Conservation (phyloP, 1,284 basidiomycete genomes). For the Leccinum subrobustum region DNA sequence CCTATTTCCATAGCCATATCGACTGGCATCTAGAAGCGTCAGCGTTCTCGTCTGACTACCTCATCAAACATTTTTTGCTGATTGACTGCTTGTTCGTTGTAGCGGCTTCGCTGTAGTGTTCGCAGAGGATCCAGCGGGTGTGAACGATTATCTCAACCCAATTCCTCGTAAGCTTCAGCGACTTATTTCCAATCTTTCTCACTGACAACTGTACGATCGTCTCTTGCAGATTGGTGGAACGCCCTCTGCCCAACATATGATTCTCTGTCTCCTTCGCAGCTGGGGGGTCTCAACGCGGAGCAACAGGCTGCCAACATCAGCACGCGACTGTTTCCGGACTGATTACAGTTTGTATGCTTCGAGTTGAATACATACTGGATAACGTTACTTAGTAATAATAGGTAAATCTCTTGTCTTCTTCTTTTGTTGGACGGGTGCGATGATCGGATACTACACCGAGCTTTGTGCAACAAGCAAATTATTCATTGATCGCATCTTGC, state of each 20-base stretch:
- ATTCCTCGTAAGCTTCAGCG: constrained; percentile 14
- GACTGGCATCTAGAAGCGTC: constrained; percentile 46
- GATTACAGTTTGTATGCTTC: neutral
- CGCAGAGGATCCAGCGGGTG: constrained; percentile 34
- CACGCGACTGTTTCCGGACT: neutral
- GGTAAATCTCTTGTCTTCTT: neutral
- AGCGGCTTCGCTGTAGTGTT: constrained; percentile 41
- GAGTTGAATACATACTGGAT: neutral
- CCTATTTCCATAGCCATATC: constrained; percentile 35
- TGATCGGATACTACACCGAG: neutral
- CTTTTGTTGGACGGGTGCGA: neutral
- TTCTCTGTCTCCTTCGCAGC: neutral
- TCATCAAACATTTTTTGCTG: neutral
- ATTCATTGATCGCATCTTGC: no score
- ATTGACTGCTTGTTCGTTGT: constrained; percentile 1
- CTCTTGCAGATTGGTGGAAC: neutral
- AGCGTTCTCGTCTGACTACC: constrained; percentile 5
- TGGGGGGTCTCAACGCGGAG: neutral
- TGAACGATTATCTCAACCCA: constrained; percentile 9
- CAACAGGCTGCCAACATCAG: neutral
- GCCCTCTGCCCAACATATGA: neutral
- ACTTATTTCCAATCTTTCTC: neutral
- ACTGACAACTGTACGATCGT: neutral
- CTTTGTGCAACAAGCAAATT: neutral
- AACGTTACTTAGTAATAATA: neutral